Base-by-base conservation (phyloP, 2,329 filamentous ascomycete species). In the Aspergillus niger region DNA sequence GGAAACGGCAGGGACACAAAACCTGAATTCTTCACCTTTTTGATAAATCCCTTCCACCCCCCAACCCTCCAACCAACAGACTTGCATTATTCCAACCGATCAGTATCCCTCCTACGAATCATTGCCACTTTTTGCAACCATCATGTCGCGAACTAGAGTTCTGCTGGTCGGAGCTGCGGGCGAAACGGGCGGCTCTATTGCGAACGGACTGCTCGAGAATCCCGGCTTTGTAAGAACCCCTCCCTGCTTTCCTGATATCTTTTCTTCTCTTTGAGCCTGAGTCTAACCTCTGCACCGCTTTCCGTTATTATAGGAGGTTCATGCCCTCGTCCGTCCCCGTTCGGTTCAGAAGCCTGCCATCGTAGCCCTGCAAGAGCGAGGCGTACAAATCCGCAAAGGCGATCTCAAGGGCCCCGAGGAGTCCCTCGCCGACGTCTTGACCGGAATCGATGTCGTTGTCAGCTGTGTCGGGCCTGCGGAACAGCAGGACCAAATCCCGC, bases 331-430 rank as follows among this genome's bases (percentile, higher is more conserved):
- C 7, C 79, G 83, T 17, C 76, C 78, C 8, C 66, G 74, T 3
- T 85, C 83, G 1, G 64, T 79, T n/a, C 65, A 77, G 22, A 86
- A 83, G 56, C 77, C 80, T 2, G 75, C 76, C 15, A 76, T 80
- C 39, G 56, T 71, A 2, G 69, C 69, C 0, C 72, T 86, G 20
- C 65, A 73, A 63, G 69, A 75, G 3, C 75, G 72, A 7, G 81
- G 82, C 2, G 70, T 85, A 20, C 70, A 77, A 17, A 70, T 84
- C 55, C 74, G 78, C 20, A 64, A 75, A 13, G 73, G 72, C 20
- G 81, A 85, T 63, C 69, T 84, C 15, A 71, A 69, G 43, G 78
- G 74, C 3, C 65, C 77, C 1, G 71, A 79, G 38, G 76, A 80
- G 4, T 69, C 77, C 1, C 72, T 85, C 5, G 76, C 78, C 5